A percentile compares a stretch with the other conserved stretches of the same genome.
These are phyloP conservation scores for Mucor velutinosus DNA, from an alignment of 371 early-diverging fungal species.

Conservation along the genomic window DNA sequence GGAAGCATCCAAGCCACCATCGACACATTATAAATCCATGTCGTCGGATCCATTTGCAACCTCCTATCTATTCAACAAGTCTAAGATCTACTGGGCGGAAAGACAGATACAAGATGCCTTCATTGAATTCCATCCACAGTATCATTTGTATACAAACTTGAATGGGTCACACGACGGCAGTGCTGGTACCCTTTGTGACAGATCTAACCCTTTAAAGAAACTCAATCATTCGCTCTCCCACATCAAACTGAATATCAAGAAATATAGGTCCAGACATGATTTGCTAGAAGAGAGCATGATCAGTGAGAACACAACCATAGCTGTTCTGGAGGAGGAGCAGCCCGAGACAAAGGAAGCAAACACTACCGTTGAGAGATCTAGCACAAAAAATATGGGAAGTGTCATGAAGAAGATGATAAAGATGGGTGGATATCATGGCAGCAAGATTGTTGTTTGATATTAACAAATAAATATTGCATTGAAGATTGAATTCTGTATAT, in stretches of 20 bases:
- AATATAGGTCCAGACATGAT: slow-evolving; percentile 28
- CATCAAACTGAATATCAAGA: slow-evolving; percentile 39
- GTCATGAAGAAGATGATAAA: slow-evolving; percentile 43
- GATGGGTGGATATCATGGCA: slow-evolving; percentile 24
- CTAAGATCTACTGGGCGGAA: slow-evolving; percentile 15
- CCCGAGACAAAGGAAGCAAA: background rate
- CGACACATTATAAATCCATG: background rate
- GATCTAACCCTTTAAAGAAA: slow-evolving; percentile 26
- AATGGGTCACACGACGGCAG: background rate
- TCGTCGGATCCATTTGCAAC: slow-evolving; percentile 38
- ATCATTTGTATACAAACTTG: slow-evolving; percentile 1
- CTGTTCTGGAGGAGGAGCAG: background rate
- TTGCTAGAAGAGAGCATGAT: slow-evolving; percentile 15
- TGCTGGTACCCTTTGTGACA: background rate
- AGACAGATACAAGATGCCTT: slow-evolving; percentile 28
- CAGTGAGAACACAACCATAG: slow-evolving; percentile 14
- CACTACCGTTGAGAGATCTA: background rate
- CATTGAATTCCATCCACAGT: slow-evolving; percentile 23
- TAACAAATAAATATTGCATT: background rate
- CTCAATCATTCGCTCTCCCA: slow-evolving; percentile 42
- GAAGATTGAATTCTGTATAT: background rate
- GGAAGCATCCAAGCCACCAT: slow-evolving; percentile 30
- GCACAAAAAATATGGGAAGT: slow-evolving; percentile 31
- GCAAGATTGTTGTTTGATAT: slow-evolving; percentile 1
- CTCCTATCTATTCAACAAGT: slow-evolving; percentile 32